Evolutionary conservation across 495 filamentous ascomycete species (phyloP), one percentile per base, ranked within the genome.

Genomic region (Amniculicola lignicola): DNA sequence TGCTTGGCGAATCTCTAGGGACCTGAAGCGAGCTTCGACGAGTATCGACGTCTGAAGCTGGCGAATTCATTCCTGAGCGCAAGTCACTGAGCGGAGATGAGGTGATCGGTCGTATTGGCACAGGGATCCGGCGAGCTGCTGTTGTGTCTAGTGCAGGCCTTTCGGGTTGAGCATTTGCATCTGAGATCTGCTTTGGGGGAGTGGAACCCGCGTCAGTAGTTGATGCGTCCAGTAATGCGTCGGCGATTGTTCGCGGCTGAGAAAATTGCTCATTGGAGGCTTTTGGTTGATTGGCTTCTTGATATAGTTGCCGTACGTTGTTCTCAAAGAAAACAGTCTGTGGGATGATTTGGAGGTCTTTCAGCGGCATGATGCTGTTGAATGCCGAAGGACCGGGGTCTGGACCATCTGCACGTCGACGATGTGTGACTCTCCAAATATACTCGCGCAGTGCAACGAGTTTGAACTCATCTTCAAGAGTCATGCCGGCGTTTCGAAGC

Each of bases 261-360:
- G 6, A 19, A n/a, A 51, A 29, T 9, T 57, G 28, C 35, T 62
- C 24, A 22, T 63, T 21, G 24, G 14, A 25, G 2, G 36, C 24
- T 40, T 38, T 39, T 56, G 33, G 62, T 54, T 29, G 69, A 61
- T 65, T 69, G 48, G 74, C 75, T 60, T 71, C 75, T 69, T 44
- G 67, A 4, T 64, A 64, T 0, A 64, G 62, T 31, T 74, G 73
- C 39, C 79, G 73, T 28, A 54, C 57, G 49, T 87, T 79, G 51
- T 87, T 87, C 59, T 96, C 89, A 63, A 97, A 99, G 69, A 96
- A 85, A 1, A 99, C 83, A 0, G 88, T 96, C 67, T 95, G 88
- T 10, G 86, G 84, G 3, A 83, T 87, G 40, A 96, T 81, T 1
- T 79, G 79, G 29, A 93, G 70, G 43, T 79, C 81, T 50, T 84